Evolutionary conservation across 176 grass and related monocot species (phyloP).

Genomic region (Lolium rigidum): DNA sequence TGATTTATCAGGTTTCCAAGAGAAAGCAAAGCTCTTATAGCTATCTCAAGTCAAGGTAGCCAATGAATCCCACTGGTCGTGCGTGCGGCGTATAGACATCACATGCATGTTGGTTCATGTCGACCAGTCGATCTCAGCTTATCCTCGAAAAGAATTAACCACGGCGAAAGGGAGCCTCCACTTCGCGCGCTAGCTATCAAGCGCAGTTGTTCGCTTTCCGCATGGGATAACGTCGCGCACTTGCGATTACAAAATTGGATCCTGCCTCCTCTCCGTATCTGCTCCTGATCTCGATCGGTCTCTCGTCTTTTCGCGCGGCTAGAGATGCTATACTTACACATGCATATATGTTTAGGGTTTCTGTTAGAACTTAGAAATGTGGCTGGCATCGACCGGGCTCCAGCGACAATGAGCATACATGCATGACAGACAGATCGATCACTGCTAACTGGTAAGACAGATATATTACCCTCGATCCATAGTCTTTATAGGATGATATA

Average conservation of each 20-base stretch:
- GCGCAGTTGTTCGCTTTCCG: neutral
- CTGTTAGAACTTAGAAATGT: conserved; percentile 2
- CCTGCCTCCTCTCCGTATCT: conserved; percentile 6
- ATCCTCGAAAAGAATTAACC: conserved; percentile 27
- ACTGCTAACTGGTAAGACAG: too few species aligned
- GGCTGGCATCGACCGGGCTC: neutral
- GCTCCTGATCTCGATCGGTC: conserved; percentile 5
- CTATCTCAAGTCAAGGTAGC: neutral
- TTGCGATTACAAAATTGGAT: conserved; percentile 46
- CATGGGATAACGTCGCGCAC: conserved; percentile 42
- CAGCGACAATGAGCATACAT: too few species aligned
- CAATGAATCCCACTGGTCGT: conserved; percentile 39
- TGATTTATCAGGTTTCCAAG: neutral
- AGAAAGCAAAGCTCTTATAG: neutral
- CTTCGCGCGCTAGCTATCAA: conserved; percentile 4
- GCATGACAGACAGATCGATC: too few species aligned
- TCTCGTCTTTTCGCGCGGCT: conserved; percentile 18
- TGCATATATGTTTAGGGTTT: neutral
- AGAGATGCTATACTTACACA: neutral
- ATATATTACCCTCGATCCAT: too few species aligned
- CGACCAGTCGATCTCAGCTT: conserved; percentile 13
- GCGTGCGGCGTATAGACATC: conserved; percentile 14
- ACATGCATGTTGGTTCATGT: conserved; percentile 26
- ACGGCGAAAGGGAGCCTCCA: conserved; percentile 43
- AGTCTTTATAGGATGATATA: neutral